Evolutionary conservation across 257 asterid species (phyloP).

Genomic region (Jacaranda copaia): DNA sequence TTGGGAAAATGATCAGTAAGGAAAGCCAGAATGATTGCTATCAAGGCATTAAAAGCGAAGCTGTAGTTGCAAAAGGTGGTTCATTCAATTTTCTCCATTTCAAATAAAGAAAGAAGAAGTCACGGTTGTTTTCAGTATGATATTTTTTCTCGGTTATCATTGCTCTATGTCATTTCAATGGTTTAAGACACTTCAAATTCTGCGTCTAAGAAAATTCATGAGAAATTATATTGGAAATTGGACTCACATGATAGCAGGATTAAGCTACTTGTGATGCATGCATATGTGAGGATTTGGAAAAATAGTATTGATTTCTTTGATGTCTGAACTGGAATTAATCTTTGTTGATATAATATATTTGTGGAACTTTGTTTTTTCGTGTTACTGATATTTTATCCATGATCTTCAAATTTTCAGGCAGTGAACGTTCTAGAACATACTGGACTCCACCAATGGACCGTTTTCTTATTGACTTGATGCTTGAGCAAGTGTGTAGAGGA

Average conservation of each 20-base stretch:
- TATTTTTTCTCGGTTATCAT: neutral
- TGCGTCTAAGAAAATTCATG: neutral
- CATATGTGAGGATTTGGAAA: neutral
- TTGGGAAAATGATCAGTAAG: conserved; percentile 39
- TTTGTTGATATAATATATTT: neutral
- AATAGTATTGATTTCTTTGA: neutral
- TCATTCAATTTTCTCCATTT: conserved; percentile 9
- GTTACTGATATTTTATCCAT: neutral
- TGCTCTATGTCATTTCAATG: neutral
- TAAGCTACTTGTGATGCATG: neutral
- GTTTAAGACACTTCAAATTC: neutral
- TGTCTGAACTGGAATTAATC: neutral
- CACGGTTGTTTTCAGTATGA: neutral
- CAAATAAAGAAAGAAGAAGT: neutral
- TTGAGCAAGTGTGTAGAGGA: conserved; percentile 49
- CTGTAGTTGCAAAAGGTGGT: conserved; percentile 40
- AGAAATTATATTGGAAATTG: neutral
- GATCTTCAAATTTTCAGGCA: conserved; percentile 40
- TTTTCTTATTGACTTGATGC: conserved; percentile 48
- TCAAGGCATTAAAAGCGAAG: conserved; percentile 37
- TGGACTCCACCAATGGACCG: conserved; percentile 60
- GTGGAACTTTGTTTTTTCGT: neutral
- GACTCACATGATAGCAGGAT: neutral
- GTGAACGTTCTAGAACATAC: conserved; percentile 49
- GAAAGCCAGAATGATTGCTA: conserved; percentile 36